These are phyloP conservation scores for Podila epigama DNA, from an alignment of 192 early-diverging fungal genomes.

Conservation along the genomic window DNA sequence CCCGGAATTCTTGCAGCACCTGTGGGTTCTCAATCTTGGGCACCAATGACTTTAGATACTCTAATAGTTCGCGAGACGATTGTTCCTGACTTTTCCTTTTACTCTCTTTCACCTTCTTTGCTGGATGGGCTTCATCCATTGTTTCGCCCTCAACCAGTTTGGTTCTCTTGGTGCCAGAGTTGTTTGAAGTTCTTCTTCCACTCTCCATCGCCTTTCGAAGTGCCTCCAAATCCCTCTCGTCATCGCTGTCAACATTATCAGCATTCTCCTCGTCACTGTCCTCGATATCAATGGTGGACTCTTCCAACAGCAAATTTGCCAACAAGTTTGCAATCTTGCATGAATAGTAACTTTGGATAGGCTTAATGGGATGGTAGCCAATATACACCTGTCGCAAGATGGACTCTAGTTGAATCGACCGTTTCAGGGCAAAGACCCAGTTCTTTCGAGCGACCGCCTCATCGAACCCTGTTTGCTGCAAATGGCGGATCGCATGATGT, in stretches of 20 bases:
- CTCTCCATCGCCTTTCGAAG: slow-evolving; percentile 16
- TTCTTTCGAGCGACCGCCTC: slow-evolving; percentile 42
- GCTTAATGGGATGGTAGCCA: slow-evolving; percentile 37
- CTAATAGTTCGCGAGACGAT: slow-evolving; percentile 15
- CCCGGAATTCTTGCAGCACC: slow-evolving; percentile 16
- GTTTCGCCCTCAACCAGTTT: background rate
- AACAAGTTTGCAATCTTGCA: slow-evolving; percentile 45
- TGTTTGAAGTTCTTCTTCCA: slow-evolving; percentile 21
- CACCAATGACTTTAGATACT: slow-evolving; percentile 18
- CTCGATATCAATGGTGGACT: slow-evolving; percentile 37
- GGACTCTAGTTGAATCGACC: slow-evolving; percentile 22
- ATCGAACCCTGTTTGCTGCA: slow-evolving; percentile 34
- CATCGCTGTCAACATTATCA: slow-evolving; percentile 12
- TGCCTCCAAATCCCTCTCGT: slow-evolving; percentile 26
- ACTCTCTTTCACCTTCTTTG: background rate
- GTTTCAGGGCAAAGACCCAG: slow-evolving; percentile 37
- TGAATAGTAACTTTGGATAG: slow-evolving; percentile 37
- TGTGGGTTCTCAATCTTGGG: slow-evolving; percentile 21
- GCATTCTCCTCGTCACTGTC: slow-evolving; percentile 27
- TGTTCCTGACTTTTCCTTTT: slow-evolving; percentile 9
- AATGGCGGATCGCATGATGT: slow-evolving; percentile 19
- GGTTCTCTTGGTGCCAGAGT: slow-evolving; percentile 9
- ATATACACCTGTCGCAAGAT: slow-evolving; percentile 25
- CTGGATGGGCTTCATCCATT: background rate
- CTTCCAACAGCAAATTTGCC: slow-evolving; percentile 40